Evolutionary conservation across 176 grass and related monocot genomes (phyloP), one percentile per base, ranked within the genome.

Genomic region (Hyparrhenia diplandra): DNA sequence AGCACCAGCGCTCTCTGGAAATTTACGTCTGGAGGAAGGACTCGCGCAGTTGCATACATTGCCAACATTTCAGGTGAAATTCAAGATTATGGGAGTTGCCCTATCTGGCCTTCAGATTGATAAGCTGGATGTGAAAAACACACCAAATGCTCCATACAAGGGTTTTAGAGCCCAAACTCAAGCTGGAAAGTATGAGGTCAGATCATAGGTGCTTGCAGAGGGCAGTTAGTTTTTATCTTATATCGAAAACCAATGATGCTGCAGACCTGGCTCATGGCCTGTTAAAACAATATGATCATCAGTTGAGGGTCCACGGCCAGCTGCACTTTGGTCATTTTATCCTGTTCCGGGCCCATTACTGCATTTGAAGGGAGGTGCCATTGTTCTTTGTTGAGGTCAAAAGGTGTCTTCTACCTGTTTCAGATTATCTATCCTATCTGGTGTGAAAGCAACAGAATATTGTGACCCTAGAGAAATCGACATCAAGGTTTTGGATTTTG

Each of bases 81-180:
- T 98, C 76, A 98, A 69, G 67, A 95, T 98, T 58, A 93, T 95
- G 90, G 95, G 95, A 77, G 82, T 86, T 73, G 95, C 92, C 4
- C 61, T 98, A 51, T 95, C 95, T 17, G 92, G 92, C 13, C 88
- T 98, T 83, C 95, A 93, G 85, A 95, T 98, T 74, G 88, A 98
- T 87, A 98, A 91, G 40, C 65, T 98, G 82, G 95, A 98, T 18
- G 68, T 95, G 3, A 93, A 72, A 82, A 95, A 91, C 55, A 88
- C 84, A 64, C 66, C 88, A 28, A 85, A 20, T n/a, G 83, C 75
- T 81, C 95, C 92, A 69, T 98, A 91, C 71, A 98, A 98, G 85
- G 92, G 95, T 60, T 98, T 98, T 27, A 88, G 95, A 62, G 92
- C 95, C 18, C 88, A 89, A 43, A 98, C 95, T 74, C 90, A 90